Evolutionary conservation across 352 stramenopile genomes (phyloP).

Genomic region (Globisporangium orthogonon): DNA sequence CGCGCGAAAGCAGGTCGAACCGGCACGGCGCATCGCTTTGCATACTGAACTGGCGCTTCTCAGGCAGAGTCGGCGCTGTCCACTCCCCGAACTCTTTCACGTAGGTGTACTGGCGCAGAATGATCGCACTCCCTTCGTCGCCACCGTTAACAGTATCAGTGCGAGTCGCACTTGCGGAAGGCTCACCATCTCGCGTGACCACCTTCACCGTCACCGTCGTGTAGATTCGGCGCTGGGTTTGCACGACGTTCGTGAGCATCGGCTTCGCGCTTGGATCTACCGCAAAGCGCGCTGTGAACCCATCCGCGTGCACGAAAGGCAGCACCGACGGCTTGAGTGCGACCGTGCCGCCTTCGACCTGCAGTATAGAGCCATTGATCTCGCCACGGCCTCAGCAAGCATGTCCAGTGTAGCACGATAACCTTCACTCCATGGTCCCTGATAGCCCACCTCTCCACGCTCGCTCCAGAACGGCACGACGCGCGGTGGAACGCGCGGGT

Average conservation of each 20-base stretch:
- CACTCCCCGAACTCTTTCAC: constrained; percentile 59
- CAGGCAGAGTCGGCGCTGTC: constrained; percentile 21
- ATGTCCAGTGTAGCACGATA: background rate
- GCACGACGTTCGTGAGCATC: constrained; percentile 58
- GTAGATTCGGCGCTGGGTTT: constrained; percentile 46
- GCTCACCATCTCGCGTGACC: constrained; percentile 14
- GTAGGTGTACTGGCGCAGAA: constrained; percentile 40
- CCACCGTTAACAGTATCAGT: background rate
- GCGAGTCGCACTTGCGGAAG: background rate
- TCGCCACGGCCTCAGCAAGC: no score
- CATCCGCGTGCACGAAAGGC: constrained; percentile 24
- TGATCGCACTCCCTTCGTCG: background rate
- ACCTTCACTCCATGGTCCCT: no score
- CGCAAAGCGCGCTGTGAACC: constrained; percentile 22
- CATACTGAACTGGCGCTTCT: constrained; percentile 31
- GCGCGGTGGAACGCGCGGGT: constrained; percentile 46
- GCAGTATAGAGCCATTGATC: background rate
- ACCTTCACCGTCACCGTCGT: constrained; percentile 44
- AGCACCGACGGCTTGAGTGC: constrained; percentile 19
- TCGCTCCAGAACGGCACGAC: constrained; percentile 54
- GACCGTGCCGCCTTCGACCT: constrained; percentile 23
- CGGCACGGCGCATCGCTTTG: constrained; percentile 20
- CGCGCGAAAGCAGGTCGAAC: constrained; percentile 42
- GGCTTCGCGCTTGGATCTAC: constrained; percentile 15
- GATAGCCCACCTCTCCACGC: constrained; percentile 28